phyloP scores from a whole-genome alignment of 2,329 filamentous ascomycete species.

The Aureobasidium melanogenum region DNA sequence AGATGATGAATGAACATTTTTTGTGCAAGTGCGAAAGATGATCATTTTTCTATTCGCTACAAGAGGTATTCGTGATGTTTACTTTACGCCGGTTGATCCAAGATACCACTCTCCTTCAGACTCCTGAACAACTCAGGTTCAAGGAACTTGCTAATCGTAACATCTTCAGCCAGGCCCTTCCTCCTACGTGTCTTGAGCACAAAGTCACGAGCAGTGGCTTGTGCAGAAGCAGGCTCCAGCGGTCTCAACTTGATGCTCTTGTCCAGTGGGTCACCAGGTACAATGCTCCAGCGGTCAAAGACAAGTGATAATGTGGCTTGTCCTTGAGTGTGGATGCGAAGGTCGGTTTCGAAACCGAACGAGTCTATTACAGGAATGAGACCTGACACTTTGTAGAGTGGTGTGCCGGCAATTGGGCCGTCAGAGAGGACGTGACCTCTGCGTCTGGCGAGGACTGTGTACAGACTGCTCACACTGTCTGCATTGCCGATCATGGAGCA shows the following conservation, averaged over 20 bases:
- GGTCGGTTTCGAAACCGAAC: conserved; percentile 95
- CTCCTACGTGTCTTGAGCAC: conserved; percentile 89
- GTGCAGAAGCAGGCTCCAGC: conserved; percentile 77
- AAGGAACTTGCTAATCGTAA: conserved; percentile 90
- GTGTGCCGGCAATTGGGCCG: conserved; percentile 86
- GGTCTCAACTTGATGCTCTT: conserved; percentile 72
- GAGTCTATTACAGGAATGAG: conserved; percentile 93
- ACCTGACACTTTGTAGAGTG: conserved; percentile 83
- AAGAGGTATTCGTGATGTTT: neutral
- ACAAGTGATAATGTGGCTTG: conserved; percentile 83
- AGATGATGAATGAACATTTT: neutral
- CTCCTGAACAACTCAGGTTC: conserved; percentile 89
- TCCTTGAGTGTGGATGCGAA: conserved; percentile 91
- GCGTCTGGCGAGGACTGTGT: conserved; percentile 81
- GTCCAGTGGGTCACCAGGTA: conserved; percentile 91
- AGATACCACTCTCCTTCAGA: conserved; percentile 77
- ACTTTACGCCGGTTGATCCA: conserved; percentile 47
- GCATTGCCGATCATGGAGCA: conserved; percentile 90
- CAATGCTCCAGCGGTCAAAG: conserved; percentile 93
- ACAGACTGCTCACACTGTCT: conserved; percentile 78
- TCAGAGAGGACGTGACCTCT: conserved; percentile 92
- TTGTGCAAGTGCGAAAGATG: neutral
- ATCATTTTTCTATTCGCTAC: neutral
- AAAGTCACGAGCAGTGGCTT: conserved; percentile 89
- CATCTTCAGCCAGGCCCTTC: conserved; percentile 92